Percentiles rank a stretch among this genome's conserved stretches.
Evolutionary conservation across 805 yeast genomes (phyloP).

Genomic region (Zygosaccharomyces gambellarensis): DNA sequence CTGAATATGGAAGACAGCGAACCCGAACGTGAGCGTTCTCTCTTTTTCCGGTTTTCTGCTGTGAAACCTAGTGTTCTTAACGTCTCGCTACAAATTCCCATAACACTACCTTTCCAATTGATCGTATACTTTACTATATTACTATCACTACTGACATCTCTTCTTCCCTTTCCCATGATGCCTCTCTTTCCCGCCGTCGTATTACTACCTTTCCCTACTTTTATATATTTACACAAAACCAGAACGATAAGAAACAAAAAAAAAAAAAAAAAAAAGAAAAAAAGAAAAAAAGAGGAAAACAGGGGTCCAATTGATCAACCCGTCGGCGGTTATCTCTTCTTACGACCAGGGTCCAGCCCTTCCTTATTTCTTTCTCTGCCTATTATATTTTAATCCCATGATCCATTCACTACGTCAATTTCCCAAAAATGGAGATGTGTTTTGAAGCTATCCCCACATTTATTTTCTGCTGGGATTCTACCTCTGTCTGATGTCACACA

Average conservation of each 20-base stretch:
- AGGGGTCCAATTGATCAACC: not conserved
- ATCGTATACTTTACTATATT: too few species aligned
- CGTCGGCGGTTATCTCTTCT: not conserved
- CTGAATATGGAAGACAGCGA: not conserved
- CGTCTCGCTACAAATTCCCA: constrained; percentile 4
- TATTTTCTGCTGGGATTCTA: not conserved
- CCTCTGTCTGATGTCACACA: not conserved
- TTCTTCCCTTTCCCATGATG: too few species aligned
- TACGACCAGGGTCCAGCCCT: not conserved
- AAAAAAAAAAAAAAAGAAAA: too few species aligned
- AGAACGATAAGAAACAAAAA: too few species aligned
- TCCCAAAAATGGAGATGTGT: too few species aligned
- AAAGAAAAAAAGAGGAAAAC: not conserved
- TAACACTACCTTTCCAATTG: not conserved
- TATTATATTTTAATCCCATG: too few species aligned
- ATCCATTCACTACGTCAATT: too few species aligned
- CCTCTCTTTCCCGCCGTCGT: too few species aligned
- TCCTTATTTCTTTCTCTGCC: too few species aligned
- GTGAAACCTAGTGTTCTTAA: constrained; percentile 1
- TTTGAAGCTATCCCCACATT: not conserved
- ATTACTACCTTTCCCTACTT: not conserved
- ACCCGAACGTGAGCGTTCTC: not conserved
- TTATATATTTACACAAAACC: not conserved
- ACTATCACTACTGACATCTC: too few species aligned
- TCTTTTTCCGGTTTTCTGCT: constrained; percentile 1